Conservation (phyloP, 179 eudicot species). For the Silene vulgaris region DNA sequence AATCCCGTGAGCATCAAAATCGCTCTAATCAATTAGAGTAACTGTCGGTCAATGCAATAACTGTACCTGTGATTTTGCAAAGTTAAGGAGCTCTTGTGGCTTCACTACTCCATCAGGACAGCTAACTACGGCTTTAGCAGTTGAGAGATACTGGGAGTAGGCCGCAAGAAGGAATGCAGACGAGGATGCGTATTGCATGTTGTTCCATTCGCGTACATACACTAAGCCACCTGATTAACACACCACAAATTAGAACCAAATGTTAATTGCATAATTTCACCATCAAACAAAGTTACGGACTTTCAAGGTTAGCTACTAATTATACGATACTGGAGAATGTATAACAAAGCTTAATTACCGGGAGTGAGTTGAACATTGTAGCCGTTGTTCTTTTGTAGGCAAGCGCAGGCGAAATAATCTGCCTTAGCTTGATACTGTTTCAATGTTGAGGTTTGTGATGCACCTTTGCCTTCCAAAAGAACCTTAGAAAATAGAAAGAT, state of each 20-base stretch:
- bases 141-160: constrained; percentile 57
- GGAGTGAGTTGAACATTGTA: constrained; percentile 66
- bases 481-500: constrained; percentile 32
- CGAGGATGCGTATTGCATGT: constrained; percentile 70
- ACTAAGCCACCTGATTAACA: constrained; percentile 48
- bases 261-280: no score
- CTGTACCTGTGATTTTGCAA: constrained; percentile 68
- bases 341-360: constrained; percentile 37
- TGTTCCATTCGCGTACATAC: constrained; percentile 60
- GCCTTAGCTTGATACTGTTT: constrained; percentile 84
- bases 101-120: constrained; percentile 42
- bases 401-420: constrained; percentile 69
- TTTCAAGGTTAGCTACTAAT: neutral
- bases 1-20: no score
- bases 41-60: neutral
- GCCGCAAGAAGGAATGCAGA: constrained; percentile 55
- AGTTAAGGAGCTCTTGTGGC: constrained; percentile 62
- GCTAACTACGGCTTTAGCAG: constrained; percentile 27
- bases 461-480: constrained; percentile 58
- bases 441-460: constrained; percentile 50
- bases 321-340: no score
- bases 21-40: no score
- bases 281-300: no score
- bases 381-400: constrained; percentile 75
- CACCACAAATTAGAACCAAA: constrained; percentile 17